Evolutionary conservation across 2,329 filamentous ascomycete species (phyloP), one percentile per base, ranked within the genome.

Genomic region (Gliomastix tumulicola): DNA sequence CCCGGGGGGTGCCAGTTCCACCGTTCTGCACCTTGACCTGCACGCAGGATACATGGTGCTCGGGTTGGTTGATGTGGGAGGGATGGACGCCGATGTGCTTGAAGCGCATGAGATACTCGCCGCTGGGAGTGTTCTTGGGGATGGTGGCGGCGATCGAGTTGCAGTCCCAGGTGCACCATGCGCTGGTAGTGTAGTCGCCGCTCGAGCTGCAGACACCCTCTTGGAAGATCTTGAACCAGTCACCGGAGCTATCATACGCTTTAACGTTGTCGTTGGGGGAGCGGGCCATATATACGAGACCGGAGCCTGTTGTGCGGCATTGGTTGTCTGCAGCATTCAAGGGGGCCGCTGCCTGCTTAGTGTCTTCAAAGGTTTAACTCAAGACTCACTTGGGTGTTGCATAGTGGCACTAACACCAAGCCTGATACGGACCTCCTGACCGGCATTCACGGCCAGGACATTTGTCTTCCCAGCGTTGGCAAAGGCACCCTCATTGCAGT

Each of bases 41-140:
- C 16, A 44, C 41, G 32, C 47, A 50, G 30, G 40, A 40, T 34
- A 37, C 35, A 39, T 43, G 41, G 40, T 43, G 43, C 43, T 51
- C 45, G 28, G 47, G 44, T 42, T 49, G 41, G 34, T 45, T 43
- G 34, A 44, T 43, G 37, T 49, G 47, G n/a, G 47, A 47, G 22
- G 43, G 43, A 34, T 48, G 47, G 21, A 50, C 23, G 7, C 32
- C 56, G 33, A 60, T 58, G 35, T 59, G 57, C 44, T 61, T 57
- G 9, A 49, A 44, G n/a, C 57, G 55, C 28, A 57, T 34, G 36
- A 61, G 54, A 32, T 60, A 59, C 37, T 66, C 59, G 10, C 63
- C 63, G 23, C 45, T 39, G 23, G 62, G 56, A 22, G 54, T 51
- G 34, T 52, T 42, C n/a, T 41, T 43, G 19, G 57, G 59, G 35